Conservation (phyloP, 2,329 filamentous ascomycete genomes). For the Colletotrichum shisoi region DNA sequence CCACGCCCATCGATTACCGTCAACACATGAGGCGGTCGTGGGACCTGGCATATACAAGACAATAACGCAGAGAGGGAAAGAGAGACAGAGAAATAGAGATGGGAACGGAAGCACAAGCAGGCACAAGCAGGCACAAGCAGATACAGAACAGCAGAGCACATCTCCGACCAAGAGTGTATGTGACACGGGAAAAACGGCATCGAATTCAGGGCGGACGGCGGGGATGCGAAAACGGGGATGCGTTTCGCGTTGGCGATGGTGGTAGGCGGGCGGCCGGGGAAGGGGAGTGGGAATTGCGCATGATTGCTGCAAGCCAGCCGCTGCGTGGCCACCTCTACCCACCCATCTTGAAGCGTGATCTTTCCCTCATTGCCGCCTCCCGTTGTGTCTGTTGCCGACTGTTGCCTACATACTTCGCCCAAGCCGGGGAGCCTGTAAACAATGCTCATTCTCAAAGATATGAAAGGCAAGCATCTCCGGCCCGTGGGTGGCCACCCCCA, state of each 20-base stretch:
- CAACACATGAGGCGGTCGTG: slow-evolving; percentile 3
- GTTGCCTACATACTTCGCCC: background rate
- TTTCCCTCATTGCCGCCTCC: background rate
- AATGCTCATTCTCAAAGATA: background rate
- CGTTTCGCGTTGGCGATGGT: background rate
- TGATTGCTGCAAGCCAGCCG: slow-evolving; percentile 8
- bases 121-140: background rate
- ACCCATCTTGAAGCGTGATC: background rate
- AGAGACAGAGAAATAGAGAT: background rate
- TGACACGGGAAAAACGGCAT: background rate
- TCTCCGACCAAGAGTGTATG: background rate
- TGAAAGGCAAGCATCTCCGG: background rate
- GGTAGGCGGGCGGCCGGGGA: background rate
- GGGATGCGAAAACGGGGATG: background rate
- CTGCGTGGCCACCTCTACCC: slow-evolving; percentile 4
- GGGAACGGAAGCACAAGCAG: slow-evolving; percentile 1
- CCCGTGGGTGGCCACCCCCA: background rate
- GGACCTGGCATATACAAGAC: slow-evolving; percentile 17
- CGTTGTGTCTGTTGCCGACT: background rate
- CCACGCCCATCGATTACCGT: background rate
- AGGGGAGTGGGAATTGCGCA: slow-evolving; percentile 1
- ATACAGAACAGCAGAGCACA: background rate
- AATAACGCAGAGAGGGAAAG: background rate
- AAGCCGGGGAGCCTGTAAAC: background rate
- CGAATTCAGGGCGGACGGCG: background rate